Evolutionary conservation across 169 alveolate genomes (phyloP).

Genomic region (Perkinsus marinus): DNA sequence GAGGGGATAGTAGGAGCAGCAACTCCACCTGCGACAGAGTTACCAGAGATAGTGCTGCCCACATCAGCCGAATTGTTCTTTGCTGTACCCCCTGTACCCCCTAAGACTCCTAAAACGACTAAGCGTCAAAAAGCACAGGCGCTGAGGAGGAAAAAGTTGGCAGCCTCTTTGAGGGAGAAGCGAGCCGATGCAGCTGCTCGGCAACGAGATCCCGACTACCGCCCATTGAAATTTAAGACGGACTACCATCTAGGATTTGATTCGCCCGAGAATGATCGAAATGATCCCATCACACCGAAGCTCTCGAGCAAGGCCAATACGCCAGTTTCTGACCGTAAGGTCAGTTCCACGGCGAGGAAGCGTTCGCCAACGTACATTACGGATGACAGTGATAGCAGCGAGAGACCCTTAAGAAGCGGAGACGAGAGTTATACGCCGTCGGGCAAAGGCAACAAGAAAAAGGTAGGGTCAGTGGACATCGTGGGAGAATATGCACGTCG

Average conservation of each 20-base stretch:
- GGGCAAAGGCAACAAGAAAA: not conserved
- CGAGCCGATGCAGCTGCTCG: not conserved
- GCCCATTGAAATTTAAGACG: not conserved
- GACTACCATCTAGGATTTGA: not conserved
- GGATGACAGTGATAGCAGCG: not conserved
- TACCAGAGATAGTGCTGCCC: too few relatives aligned
- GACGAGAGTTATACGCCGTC: not conserved
- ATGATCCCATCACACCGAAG: not conserved
- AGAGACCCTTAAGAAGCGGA: not conserved
- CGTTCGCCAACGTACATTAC: not conserved
- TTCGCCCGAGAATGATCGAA: not conserved
- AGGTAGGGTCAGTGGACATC: not conserved
- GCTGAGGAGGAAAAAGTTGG: not conserved
- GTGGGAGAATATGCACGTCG: too few relatives aligned
- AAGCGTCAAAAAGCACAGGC: not conserved
- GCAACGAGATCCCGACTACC: not conserved
- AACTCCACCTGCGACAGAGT: too few relatives aligned
- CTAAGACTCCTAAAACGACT: too few relatives aligned
- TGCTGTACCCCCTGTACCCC: too few relatives aligned
- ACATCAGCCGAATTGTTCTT: too few relatives aligned
- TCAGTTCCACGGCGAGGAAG: not conserved
- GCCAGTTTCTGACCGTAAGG: too few relatives aligned
- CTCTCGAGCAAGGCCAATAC: too few relatives aligned
- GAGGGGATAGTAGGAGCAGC: too few relatives aligned
- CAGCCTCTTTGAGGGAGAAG: not conserved